These are phyloP conservation scores for Pleurotus platypus DNA, from an alignment of 768 basidiomycete species.

Conservation along the genomic window DNA sequence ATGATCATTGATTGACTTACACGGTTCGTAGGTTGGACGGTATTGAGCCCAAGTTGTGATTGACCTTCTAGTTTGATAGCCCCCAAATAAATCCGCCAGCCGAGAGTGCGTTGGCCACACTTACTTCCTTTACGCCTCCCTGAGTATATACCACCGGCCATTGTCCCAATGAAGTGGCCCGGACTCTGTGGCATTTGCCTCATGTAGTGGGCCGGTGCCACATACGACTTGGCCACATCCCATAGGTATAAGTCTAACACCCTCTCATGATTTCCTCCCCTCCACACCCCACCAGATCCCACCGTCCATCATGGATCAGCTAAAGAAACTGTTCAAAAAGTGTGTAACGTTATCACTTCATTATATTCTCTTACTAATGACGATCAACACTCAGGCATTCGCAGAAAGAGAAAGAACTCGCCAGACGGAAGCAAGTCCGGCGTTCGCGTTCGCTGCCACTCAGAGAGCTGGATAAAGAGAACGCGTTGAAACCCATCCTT, in stretches of 20 bases:
- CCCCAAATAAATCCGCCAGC: neutral
- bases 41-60: neutral
- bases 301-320: neutral
- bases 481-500: neutral
- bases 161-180: too few relatives aligned
- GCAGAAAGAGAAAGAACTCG: neutral
- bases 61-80: neutral
- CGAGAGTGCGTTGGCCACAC: neutral
- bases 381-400: neutral
- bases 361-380: neutral
- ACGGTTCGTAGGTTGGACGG: neutral
- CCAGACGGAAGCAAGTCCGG: neutral
- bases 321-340: constrained; percentile 3
- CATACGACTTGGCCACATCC: neutral
- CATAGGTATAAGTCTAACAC: neutral
- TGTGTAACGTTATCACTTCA: neutral
- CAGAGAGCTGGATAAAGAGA: neutral
- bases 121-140: too few relatives aligned
- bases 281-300: neutral
- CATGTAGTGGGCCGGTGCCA: too few relatives aligned
- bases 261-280: neutral
- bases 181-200: too few relatives aligned
- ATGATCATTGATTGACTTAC: neutral
- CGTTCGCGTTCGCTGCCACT: constrained; percentile 4
- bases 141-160: too few relatives aligned